Evolutionary conservation across 2,329 filamentous ascomycete species (phyloP), one percentile per base, ranked within the genome.

Genomic region (Fusarium armeniacum): DNA sequence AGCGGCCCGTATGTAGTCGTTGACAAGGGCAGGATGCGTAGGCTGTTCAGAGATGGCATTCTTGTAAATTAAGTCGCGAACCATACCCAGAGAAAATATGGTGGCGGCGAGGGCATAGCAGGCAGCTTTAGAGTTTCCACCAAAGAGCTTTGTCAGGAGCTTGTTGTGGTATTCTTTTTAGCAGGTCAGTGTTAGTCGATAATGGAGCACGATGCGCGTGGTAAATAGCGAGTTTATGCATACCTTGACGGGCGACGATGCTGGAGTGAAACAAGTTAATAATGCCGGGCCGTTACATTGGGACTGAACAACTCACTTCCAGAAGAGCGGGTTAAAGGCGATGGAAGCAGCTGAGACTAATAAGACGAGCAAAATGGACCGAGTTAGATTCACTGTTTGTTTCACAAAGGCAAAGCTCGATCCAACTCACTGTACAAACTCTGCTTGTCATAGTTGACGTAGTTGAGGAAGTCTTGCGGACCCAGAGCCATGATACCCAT

Each of bases 311-410:
- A 87, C 93, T 85, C 86, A 97, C 94, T 99, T 99, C 96, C 96
- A 99, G 82, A 98, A 98, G n/a, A 96, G 91, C 24, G 96, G 96
- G 82, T 99, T 99, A 83, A 99, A 98, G 50, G 91, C 87, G 81
- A 99, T 97, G 55, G 92, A 88, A 58, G 85, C 86, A 49, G 90
- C 92, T 73, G 93, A 93, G 73, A 96, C 94, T 97, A 61, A 62
- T 97, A 61, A 61, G n/a, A 44, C 57, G n/a, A 51, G 50, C 38
- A 62, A 67, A 67, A 52, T 15, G 53, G 36, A 20, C 49, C 16
- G 13, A 26, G 65, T 75, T 57, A 75, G 68, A 65, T 40, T 52
- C 35, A 22, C 44, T 53, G 35, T 36, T 40, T 45, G 58, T 46
- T 57, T n/a, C 47, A 58, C 26, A 24, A 43, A 41, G 36, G 24